These are phyloP conservation scores for Sisymbrium irio DNA, from an alignment of 345 rosid genomes.

Conservation along the genomic window DNA sequence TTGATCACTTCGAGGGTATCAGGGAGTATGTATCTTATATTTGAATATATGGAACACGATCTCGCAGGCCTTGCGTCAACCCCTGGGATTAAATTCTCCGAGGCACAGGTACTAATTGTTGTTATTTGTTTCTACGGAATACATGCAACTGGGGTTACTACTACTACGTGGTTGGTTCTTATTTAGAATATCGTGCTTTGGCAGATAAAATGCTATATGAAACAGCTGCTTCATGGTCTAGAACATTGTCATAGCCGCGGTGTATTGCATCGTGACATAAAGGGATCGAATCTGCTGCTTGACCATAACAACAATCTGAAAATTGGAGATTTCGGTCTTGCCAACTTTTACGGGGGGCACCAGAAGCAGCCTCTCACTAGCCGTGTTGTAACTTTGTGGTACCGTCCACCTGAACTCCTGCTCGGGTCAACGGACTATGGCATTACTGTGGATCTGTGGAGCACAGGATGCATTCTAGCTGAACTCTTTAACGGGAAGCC, in stretches of 20 bases:
- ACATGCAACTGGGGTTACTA: background rate
- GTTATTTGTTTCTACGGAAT: background rate
- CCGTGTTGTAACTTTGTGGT: slow-evolving; percentile 74
- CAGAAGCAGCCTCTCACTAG: slow-evolving; percentile 64
- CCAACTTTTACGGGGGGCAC: slow-evolving; percentile 37
- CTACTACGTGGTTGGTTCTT: background rate
- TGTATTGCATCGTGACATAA: slow-evolving; percentile 65
- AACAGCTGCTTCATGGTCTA: slow-evolving; percentile 56
- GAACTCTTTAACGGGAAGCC: slow-evolving; percentile 68
- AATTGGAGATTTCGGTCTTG: slow-evolving; percentile 67
- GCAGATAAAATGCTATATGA: slow-evolving; percentile 71
- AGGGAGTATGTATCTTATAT: slow-evolving; percentile 62
- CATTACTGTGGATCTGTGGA: slow-evolving; percentile 66
- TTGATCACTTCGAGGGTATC: slow-evolving; percentile 61
- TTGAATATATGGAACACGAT: slow-evolving; percentile 77
- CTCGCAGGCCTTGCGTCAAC: slow-evolving; percentile 59
- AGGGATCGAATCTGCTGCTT: slow-evolving; percentile 62
- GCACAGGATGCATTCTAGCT: slow-evolving; percentile 65
- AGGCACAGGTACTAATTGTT: slow-evolving; percentile 48
- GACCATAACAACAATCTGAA: slow-evolving; percentile 56
- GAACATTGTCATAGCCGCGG: slow-evolving; percentile 68
- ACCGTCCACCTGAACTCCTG: slow-evolving; percentile 67
- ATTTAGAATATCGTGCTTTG: background rate
- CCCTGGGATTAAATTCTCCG: slow-evolving; percentile 52
- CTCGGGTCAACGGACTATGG: slow-evolving; percentile 64